These are phyloP conservation scores for Vararia minispora DNA, from an alignment of 768 basidiomycete species.

Conservation along the genomic window DNA sequence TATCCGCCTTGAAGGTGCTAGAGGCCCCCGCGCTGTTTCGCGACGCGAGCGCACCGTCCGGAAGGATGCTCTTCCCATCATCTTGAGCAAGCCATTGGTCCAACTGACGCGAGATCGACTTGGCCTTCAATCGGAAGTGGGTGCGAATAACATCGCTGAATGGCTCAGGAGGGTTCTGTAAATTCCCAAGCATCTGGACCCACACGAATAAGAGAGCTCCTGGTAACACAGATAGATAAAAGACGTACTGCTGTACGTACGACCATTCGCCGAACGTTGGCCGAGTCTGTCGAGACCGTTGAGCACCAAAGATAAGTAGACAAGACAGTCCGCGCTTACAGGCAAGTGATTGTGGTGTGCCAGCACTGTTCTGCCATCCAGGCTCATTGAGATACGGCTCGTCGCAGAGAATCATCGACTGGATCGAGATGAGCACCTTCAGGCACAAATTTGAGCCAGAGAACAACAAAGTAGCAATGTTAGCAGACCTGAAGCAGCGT, in stretches of 20 bases:
- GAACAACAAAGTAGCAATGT: neutral
- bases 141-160: slow-evolving; percentile 83
- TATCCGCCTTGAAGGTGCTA: slow-evolving; percentile 53
- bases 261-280: slow-evolving; percentile 89
- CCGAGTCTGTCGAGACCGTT: slow-evolving; percentile 52
- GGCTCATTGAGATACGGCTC: slow-evolving; percentile 93
- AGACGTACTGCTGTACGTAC: slow-evolving; percentile 68
- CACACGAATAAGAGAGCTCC: slow-evolving; percentile 5
- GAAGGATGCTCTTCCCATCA: slow-evolving; percentile 49
- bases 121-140: slow-evolving; percentile 82
- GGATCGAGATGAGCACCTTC: slow-evolving; percentile 82
- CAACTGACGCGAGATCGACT: slow-evolving; percentile 56
- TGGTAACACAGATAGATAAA: neutral
- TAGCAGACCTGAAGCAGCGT: slow-evolving; percentile 69
- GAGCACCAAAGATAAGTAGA: neutral
- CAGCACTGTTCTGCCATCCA: slow-evolving; percentile 66
- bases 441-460: slow-evolving; percentile 2
- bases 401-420: slow-evolving; percentile 93
- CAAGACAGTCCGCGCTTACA: slow-evolving; percentile 35
- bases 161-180: slow-evolving; percentile 74
- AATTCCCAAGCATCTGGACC: slow-evolving; percentile 69
- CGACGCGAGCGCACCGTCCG: slow-evolving; percentile 41
- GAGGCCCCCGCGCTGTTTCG: slow-evolving; percentile 30
- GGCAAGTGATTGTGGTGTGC: slow-evolving; percentile 63
- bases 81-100: slow-evolving; percentile 70